These are phyloP conservation scores for Knufia fluminis DNA, from an alignment of 2,329 filamentous ascomycete genomes.

Conservation along the genomic window DNA sequence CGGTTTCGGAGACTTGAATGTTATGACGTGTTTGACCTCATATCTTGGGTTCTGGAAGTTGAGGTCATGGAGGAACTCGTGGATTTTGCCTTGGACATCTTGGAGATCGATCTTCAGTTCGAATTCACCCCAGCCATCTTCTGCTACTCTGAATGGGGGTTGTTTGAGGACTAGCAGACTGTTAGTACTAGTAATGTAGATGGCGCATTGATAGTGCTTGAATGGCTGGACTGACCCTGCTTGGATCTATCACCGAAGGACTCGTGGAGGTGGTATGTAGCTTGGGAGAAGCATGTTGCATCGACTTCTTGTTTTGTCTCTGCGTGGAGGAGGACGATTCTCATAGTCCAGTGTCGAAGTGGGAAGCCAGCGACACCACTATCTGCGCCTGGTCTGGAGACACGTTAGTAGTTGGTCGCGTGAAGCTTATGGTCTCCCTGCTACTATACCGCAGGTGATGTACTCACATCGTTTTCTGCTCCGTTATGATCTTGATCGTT, in stretches of 20 bases:
- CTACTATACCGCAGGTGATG: too few species aligned
- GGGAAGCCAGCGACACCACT: constrained; percentile 80
- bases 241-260: constrained; percentile 73
- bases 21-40: constrained; percentile 69
- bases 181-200: neutral
- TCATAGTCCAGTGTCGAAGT: constrained; percentile 85
- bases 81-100: constrained; percentile 72
- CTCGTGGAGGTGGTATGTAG: constrained; percentile 84
- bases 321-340: constrained; percentile 59
- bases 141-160: constrained; percentile 78
- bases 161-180: constrained; percentile 59
- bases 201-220: constrained; percentile 15
- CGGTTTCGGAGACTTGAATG: constrained; percentile 80
- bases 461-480: constrained; percentile 79
- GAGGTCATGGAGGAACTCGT: constrained; percentile 73
- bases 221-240: constrained; percentile 56
- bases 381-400: constrained; percentile 57
- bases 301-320: constrained; percentile 66
- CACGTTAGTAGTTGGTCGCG: constrained; percentile 5
- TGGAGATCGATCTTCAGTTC: constrained; percentile 82
- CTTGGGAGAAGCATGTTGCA: constrained; percentile 83
- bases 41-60: constrained; percentile 80
- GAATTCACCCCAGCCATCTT: constrained; percentile 98
- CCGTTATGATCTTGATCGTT: constrained; percentile 83
- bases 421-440: neutral